Base-by-base conservation (phyloP, 2,329 filamentous ascomycete genomes). In the Dactylonectria estremocensis region DNA sequence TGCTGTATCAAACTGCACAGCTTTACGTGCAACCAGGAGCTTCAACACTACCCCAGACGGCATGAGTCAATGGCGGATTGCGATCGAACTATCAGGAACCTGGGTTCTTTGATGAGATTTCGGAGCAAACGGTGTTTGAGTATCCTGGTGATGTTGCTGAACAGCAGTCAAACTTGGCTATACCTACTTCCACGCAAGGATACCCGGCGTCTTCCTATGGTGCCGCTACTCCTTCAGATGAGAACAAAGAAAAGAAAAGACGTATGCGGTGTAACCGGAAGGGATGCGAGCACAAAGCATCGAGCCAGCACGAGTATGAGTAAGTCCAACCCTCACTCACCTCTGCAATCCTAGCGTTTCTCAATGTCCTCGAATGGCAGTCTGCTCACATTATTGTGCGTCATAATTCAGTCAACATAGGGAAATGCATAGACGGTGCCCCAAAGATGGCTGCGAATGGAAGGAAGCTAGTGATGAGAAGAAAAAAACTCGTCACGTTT, bases 61-160 rank as follows among this genome's bases (percentile, higher is more conserved):
- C 53, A 33, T 55, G 53, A 55, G 53, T 35, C 11, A 40, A 40
- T 55, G 33, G 53, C 43, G 53, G 20, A n/a, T 55, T 55, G 53
- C 53, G 20, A 40, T 43, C 53, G 33, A 22, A 11, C 20, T 24
- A 55, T 43, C 53, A 43, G 18, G 31, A 43, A 9, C n/a, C 53
- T 6, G 16, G 8, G 53, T n/a, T 20, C 11, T 14, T n/a, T 55
- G 53, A 40, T 55, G 5, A 16, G n/a, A 20, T 18, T 40, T 24
- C 53, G 53, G 20, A 14, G 31, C 53, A 55, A 55, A 43, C 35
- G 33, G 53, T 55, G 53, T 40, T 16, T 13, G 53, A 55, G 20
- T n/a, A 18, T 16, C 43, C 53, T 20, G 53, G 33, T 20, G 31
- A 40, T 22, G 18, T 55, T 9, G n/a, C 11, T 20, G 13, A 16